Conservation (phyloP, 1,284 basidiomycete species). For the Uromyces viciae-fabae region DNA sequence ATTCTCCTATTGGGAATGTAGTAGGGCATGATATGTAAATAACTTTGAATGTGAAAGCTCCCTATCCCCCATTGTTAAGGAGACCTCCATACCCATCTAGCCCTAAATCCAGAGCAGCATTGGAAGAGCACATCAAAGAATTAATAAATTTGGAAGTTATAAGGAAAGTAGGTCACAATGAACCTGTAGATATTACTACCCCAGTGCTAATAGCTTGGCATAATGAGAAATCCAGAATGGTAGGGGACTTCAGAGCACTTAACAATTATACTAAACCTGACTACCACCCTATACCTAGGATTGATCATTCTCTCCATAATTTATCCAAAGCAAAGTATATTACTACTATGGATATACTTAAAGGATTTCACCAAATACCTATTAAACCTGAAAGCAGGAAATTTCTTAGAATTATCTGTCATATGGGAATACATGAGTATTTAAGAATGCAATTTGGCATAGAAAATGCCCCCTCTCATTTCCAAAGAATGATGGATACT, state of each 20-base stretch:
- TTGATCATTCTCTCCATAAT: background rate
- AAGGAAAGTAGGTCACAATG: background rate
- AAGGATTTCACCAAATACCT: constrained; percentile 13
- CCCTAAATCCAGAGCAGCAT: background rate
- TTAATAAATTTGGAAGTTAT: background rate
- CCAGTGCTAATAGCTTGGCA: background rate
- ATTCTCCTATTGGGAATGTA: background rate
- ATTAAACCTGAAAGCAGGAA: background rate
- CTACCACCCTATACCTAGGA: background rate
- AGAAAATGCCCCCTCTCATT: constrained; percentile 12
- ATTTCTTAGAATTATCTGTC: background rate
- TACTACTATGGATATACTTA: constrained; percentile 1
- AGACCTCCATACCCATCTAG: constrained; percentile 1
- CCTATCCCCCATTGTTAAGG: background rate
- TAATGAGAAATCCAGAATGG: background rate
- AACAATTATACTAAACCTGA: constrained; percentile 4
- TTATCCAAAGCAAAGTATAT: background rate
- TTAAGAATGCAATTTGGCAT: constrained; percentile 10
- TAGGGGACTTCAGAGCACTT: background rate
- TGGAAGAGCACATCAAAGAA: background rate
- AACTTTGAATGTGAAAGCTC: background rate
- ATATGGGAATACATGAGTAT: background rate
- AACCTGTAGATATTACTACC: background rate
- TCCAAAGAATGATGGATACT: constrained; percentile 6
- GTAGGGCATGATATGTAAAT: background rate